Evolutionary conservation across 805 yeast genomes (phyloP).

Genomic region (Hanseniaspora singularis): DNA sequence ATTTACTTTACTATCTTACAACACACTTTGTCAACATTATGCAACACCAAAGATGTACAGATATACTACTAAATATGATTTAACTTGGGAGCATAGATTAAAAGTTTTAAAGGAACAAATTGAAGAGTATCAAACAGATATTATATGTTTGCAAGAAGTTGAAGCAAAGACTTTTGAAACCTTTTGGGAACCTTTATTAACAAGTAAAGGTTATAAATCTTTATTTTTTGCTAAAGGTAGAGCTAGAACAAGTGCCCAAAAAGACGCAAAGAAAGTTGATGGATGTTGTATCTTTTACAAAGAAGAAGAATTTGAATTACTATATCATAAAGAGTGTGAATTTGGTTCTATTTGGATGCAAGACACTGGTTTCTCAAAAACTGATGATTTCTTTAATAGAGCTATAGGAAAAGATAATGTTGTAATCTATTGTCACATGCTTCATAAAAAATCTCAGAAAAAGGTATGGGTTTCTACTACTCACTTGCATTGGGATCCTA

Average conservation of each 20-base stretch:
- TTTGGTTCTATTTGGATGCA: constrained; percentile 71
- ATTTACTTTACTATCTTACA: constrained; percentile 79
- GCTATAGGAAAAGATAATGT: constrained; percentile 92
- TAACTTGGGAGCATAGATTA: constrained; percentile 83
- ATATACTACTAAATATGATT: constrained; percentile 95
- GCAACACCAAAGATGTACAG: constrained; percentile 87
- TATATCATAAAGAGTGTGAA: constrained; percentile 66
- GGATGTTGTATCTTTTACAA: constrained; percentile 95
- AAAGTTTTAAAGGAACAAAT: constrained; percentile 66
- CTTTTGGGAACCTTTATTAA: constrained; percentile 68
- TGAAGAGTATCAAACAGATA: constrained; percentile 51
- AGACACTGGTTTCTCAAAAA: constrained; percentile 76
- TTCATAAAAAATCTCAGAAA: constrained; percentile 61
- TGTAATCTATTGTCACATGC: constrained; percentile 65
- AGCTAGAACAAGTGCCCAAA: constrained; percentile 75
- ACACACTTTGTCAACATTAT: constrained; percentile 88
- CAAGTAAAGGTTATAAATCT: constrained; percentile 65
- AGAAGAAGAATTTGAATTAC: constrained; percentile 51
- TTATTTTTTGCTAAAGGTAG: constrained; percentile 78
- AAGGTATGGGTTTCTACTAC: constrained; percentile 70
- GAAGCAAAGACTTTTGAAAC: constrained; percentile 79
- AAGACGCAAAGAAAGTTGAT: constrained; percentile 80
- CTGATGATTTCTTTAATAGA: constrained; percentile 89
- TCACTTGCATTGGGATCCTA: constrained; percentile 98
- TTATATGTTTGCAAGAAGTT: constrained; percentile 89